These are phyloP conservation scores for Geotrichum ghanense DNA, from an alignment of 805 yeast species.

Conservation along the genomic window DNA sequence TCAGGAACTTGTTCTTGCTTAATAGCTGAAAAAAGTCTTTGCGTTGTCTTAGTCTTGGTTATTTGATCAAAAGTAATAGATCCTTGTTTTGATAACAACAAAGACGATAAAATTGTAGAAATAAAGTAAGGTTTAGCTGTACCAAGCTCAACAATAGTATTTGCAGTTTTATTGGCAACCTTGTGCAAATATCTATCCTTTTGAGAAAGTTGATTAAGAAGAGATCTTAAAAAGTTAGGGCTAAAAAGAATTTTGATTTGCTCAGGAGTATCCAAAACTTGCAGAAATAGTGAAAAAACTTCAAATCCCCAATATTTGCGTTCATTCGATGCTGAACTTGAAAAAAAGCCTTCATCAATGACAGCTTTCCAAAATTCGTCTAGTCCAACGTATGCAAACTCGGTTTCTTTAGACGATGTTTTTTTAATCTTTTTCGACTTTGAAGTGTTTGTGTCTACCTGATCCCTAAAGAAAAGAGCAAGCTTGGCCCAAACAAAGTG, in stretches of 20 bases:
- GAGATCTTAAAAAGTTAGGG: conserved; percentile 51
- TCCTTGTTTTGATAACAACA: conserved; percentile 38
- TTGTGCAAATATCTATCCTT: conserved; percentile 54
- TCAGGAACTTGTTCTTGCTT: conserved; percentile 10
- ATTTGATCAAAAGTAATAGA: conserved; percentile 51
- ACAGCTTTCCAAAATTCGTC: conserved; percentile 69
- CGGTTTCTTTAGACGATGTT: conserved; percentile 21
- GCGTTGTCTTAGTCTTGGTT: conserved; percentile 61
- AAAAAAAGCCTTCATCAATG: conserved; percentile 71
- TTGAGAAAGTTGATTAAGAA: conserved; percentile 68
- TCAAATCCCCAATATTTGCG: conserved; percentile 81
- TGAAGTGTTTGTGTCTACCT: conserved; percentile 3
- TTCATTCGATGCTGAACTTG: conserved; percentile 69
- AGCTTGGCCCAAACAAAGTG: conserved; percentile 69
- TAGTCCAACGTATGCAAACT: conserved; percentile 26
- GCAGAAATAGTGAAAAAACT: conserved; percentile 40
- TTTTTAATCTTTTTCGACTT: conserved; percentile 11
- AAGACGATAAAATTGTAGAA: conserved; percentile 22
- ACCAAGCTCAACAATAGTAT: conserved; percentile 30
- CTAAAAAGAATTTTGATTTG: conserved; percentile 15
- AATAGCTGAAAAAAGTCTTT: conserved; percentile 27
- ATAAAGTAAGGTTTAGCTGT: conserved; percentile 28
- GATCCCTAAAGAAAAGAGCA: conserved; percentile 28
- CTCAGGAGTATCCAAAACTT: conserved; percentile 14
- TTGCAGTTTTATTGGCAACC: conserved; percentile 44